phyloP scores from a whole-genome alignment of 257 asterid species.

The Coffea canephora region DNA sequence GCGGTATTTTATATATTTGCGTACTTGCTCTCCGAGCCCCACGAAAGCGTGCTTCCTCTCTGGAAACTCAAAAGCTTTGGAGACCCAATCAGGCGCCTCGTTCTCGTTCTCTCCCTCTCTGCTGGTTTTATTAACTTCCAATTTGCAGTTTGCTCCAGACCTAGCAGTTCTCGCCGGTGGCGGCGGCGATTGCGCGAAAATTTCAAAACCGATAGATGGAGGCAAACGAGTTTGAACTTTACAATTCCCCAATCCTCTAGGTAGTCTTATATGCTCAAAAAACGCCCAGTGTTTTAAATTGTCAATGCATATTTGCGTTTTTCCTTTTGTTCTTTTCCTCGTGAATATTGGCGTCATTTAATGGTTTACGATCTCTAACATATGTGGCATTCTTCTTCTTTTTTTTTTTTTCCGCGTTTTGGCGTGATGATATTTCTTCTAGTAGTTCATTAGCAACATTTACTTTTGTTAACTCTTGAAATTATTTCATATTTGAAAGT shows the following conservation, averaged over 20 bases:
- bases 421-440: background rate
- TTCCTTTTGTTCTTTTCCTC: background rate
- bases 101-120: background rate
- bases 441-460: background rate
- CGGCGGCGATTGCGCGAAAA: background rate
- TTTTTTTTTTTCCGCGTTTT: background rate
- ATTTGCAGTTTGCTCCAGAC: background rate
- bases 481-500: background rate
- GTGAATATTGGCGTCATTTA: background rate
- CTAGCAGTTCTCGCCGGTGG: background rate
- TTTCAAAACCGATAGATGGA: constrained; percentile 42
- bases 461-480: background rate
- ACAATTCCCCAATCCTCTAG: constrained; percentile 45
- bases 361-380: background rate
- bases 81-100: background rate
- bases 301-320: background rate
- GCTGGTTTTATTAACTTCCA: background rate
- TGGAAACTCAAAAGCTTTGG: background rate
- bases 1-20: background rate
- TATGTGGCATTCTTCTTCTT: too few relatives aligned
- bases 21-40: background rate
- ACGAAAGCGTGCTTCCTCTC: background rate
- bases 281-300: background rate
- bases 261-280: background rate
- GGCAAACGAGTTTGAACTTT: constrained; percentile 53